phyloP scores from a whole-genome alignment of 139 green algal species.

The Coccomyxa sp. region DNA sequence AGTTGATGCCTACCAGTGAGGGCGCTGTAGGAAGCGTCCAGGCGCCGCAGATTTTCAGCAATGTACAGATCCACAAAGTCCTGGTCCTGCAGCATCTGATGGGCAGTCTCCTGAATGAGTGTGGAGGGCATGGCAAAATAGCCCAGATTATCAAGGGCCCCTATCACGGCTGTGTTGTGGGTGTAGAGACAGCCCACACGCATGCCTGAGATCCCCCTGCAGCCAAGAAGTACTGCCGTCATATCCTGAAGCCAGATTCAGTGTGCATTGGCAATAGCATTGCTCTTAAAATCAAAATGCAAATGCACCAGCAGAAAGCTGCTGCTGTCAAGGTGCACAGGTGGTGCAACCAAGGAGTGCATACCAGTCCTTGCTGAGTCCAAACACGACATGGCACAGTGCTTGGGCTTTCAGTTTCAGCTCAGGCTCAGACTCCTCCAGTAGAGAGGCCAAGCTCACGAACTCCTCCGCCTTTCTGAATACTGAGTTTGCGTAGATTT shows the following conservation, averaged over 20 bases:
- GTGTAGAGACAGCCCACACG: slow-evolving; percentile 63
- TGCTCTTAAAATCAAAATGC: background rate
- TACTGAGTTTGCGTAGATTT: slow-evolving; percentile 72
- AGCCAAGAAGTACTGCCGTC: background rate
- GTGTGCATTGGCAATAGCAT: background rate
- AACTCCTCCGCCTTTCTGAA: slow-evolving; percentile 30
- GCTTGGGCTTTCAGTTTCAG: background rate
- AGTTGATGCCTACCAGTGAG: slow-evolving; percentile 27
- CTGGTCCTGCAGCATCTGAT: slow-evolving; percentile 42
- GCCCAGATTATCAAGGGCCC: slow-evolving; percentile 44
- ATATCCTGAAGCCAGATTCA: background rate
- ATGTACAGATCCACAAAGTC: slow-evolving; percentile 50
- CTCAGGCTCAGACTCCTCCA: slow-evolving; percentile 14
- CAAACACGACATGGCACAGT: slow-evolving; percentile 49
- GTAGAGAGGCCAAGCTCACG: slow-evolving; percentile 32
- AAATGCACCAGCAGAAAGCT: background rate
- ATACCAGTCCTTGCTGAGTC: slow-evolving; percentile 58
- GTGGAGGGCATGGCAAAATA: slow-evolving; percentile 48
- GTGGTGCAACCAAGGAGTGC: slow-evolving; percentile 20
- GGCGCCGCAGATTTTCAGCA: slow-evolving; percentile 34
- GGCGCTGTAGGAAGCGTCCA: slow-evolving; percentile 41
- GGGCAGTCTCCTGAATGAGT: slow-evolving; percentile 31
- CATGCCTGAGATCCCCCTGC: slow-evolving; percentile 44
- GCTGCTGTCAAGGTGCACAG: slow-evolving; percentile 25
- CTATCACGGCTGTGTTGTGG: slow-evolving; percentile 27